A percentile compares a stretch with the other conserved stretches of the same genome.
Evolutionary conservation across 176 grass and related monocot species (phyloP).

Genomic region (Oryza nivara): DNA sequence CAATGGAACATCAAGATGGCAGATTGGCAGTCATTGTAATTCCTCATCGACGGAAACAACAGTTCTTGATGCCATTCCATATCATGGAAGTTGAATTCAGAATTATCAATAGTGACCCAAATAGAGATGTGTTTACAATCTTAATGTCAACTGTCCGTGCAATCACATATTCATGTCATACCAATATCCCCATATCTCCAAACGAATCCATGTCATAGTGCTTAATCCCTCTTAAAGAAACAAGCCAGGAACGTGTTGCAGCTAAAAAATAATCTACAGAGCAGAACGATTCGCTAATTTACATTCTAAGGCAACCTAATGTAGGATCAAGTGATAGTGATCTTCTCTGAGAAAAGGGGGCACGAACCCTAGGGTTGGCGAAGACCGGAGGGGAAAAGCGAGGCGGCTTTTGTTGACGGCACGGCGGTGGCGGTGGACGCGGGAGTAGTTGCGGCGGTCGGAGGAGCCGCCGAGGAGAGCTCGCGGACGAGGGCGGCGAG

Average conservation of each 20-base stretch:
- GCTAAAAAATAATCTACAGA: not conserved
- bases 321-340: not conserved
- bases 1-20: not conserved
- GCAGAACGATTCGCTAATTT: not conserved
- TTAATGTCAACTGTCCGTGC: not conserved
- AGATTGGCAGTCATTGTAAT: not conserved
- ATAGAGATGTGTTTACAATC: not conserved
- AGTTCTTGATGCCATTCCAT: not conserved
- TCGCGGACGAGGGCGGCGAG: slow-evolving; percentile 76
- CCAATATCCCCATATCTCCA: not conserved
- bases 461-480: slow-evolving; percentile 52
- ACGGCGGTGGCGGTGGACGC: not conserved
- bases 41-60: no score
- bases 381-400: slow-evolving; percentile 47
- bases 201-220: not conserved
- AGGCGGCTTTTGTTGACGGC: not conserved
- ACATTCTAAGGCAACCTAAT: not conserved
- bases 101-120: not conserved
- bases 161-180: not conserved
- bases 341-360: not conserved
- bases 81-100: not conserved
- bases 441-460: not conserved
- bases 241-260: not conserved
- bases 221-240: not conserved
- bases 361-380: slow-evolving; percentile 59